Base-by-base conservation (phyloP, 179 eudicot genomes). In the Pouteria campechiana region DNA sequence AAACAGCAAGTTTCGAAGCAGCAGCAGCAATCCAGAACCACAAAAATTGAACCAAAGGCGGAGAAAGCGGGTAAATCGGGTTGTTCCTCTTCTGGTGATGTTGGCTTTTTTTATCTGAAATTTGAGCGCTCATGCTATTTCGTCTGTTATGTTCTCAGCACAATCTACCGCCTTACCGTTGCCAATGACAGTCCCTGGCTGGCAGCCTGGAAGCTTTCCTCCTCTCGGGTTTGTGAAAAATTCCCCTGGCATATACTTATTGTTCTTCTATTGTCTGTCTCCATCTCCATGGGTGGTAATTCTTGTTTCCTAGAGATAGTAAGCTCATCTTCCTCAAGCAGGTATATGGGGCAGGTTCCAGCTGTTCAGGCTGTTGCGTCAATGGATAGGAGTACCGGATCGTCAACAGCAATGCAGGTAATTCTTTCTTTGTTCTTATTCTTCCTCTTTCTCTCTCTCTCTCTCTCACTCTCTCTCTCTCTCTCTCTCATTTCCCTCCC, bases 361-460 rank as follows among this genome's bases (percentile, higher is more conserved):
- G 96, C 99, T 30, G 45, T 92, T 54, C 99, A 83, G 81, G 96
- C 96, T 63, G 92, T 87, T 64, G 83, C 78, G 27, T 66, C 99
- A 18, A 72, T 92, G 88, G 94, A 87, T 59, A 94, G 83, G 27
- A 63, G 61, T 61, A 31, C 80, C 8, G 72, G 75, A 63, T 56
- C 93, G 40, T 57, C 99, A 41, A 50, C 88, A 14, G 74, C 88
- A 30, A 43, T 83, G 28, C 99, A 79, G 92, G 96, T 79, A 65
- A 47, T 9, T 20, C 7, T 7, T 41, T 31, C 19, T 6, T 34
- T n/a, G 12, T 12, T 48, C 40, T 39, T 21, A 6, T 45, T 17
- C 10, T 48, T 24, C 2, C 17, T n/a, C 0, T n/a, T n/a, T 37
- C 7, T 4, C 25, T 21, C 16, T 36, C 6, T 7, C 16, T 34